Percentiles rank a stretch among this genome's conserved stretches.
phyloP scores from a whole-genome alignment of 352 stramenopile species.

The Saprolegnia parasitica region DNA sequence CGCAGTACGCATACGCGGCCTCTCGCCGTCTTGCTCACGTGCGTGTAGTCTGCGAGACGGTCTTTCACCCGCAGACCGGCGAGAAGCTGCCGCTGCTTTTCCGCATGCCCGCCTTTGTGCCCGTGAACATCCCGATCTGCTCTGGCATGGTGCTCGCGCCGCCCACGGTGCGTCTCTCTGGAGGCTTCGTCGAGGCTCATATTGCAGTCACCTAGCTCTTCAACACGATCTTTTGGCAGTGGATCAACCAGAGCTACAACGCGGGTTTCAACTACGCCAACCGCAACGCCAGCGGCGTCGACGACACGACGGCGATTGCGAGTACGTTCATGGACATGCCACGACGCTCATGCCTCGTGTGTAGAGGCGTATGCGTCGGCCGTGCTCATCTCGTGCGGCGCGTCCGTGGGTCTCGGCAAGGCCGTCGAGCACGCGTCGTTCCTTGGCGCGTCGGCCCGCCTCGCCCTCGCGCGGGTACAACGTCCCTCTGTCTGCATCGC shows the following conservation, averaged over 20 bases:
- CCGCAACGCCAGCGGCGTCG: constrained; percentile 74
- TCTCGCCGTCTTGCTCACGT: neutral
- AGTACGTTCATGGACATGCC: constrained; percentile 40
- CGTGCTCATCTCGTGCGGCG: constrained; percentile 71
- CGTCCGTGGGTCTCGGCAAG: constrained; percentile 68
- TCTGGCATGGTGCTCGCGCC: constrained; percentile 77
- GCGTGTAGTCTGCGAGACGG: constrained; percentile 66
- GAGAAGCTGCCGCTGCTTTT: constrained; percentile 63
- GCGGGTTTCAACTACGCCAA: constrained; percentile 88
- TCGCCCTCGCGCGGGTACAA: constrained; percentile 56
- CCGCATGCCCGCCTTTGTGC: constrained; percentile 78
- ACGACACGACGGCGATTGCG: constrained; percentile 67
- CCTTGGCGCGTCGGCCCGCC: constrained; percentile 57
- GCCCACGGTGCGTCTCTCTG: constrained; percentile 45
- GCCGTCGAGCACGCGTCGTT: constrained; percentile 68
- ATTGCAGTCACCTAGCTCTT: constrained; percentile 37
- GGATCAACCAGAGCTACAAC: constrained; percentile 88
- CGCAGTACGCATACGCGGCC: constrained; percentile 36
- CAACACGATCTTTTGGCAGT: constrained; percentile 87
- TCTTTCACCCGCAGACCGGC: constrained; percentile 77
- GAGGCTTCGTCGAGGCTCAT: neutral
- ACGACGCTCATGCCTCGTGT: neutral
- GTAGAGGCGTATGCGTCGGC: constrained; percentile 74
- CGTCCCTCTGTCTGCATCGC: neutral
- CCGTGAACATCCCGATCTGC: constrained; percentile 84